Conservation (phyloP, 2,329 filamentous ascomycete species). For the Epichloe gansuensis region DNA sequence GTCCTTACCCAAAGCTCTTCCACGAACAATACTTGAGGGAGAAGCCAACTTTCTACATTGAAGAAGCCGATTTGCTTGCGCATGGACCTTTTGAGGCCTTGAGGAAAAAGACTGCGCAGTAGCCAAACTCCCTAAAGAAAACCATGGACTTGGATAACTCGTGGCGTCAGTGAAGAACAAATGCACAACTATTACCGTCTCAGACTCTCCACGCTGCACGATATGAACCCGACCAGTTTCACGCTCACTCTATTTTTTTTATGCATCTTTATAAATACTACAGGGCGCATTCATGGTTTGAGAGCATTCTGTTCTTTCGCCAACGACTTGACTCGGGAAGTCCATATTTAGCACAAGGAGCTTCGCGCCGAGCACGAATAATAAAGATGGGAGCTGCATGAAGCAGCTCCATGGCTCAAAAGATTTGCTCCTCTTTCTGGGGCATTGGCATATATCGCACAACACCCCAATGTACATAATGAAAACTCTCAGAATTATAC, state of each 20-base stretch:
- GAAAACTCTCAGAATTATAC: background rate
- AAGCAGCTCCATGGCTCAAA: background rate
- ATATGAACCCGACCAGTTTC: background rate
- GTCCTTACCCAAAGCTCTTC: constrained; percentile 21
- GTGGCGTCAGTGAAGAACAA: background rate
- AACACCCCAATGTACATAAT: constrained; percentile 1
- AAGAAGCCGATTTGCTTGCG: constrained; percentile 22
- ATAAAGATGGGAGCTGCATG: background rate
- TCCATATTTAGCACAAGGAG: too few relatives aligned
- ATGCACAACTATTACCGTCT: background rate
- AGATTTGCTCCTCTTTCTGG: background rate
- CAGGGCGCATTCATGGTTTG: background rate
- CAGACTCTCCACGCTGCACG: too few relatives aligned
- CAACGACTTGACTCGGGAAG: too few relatives aligned
- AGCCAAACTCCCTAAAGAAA: background rate
- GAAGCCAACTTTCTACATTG: constrained; percentile 22
- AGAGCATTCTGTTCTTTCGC: background rate
- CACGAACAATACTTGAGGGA: constrained; percentile 23
- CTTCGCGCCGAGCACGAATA: background rate
- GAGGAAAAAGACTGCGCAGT: background rate
- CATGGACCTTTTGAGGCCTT: constrained; percentile 7
- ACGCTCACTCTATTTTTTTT: background rate
- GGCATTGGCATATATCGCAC: background rate
- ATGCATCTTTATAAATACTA: background rate
- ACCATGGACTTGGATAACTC: background rate